Evolutionary conservation across 208 protist species (phyloP), one percentile per base, ranked within the genome.

Genomic region (Crithidia thermophila): DNA sequence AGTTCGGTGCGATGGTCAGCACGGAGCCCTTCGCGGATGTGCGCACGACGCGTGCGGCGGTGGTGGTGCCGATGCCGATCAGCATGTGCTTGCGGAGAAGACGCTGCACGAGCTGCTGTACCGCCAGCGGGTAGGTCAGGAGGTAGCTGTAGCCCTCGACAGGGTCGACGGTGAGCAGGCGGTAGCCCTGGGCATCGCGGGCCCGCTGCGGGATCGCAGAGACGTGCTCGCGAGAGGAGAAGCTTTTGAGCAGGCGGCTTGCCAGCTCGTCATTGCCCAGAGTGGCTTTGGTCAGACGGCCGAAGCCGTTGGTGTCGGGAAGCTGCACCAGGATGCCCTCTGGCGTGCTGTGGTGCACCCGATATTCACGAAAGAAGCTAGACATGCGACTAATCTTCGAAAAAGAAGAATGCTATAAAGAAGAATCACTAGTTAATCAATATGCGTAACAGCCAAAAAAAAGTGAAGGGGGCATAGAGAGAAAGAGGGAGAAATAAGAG

Each of bases 71-170:
- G 18, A 96, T 77, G 31, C 84, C 87, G 14, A 88, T 60, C 20
- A 96, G 66, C 49, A 91, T 61, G 77, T 94, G 79, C 84, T 96
- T 94, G 57, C 88, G 85, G 40, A 94, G 74, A 0, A 96, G 81
- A 13, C 65, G 68, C n/a, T 72, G 53, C 10, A 88, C 64, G 10
- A 94, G 82, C 33, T 60, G 40, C 25, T 74, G 75, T 31, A 94
- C 86, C 23, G 72, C 64, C 4, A 21, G 25, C 0, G 87, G 84
- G 69, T 89, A 90, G 21, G 76, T 79, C 14, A 72, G 67, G 7
- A 91, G 46, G 20, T 59, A 83, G 33, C 79, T 93, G 79, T 81
- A 93, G 18, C 77, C 59, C 47, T 91, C 82, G 28, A 51, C 55
- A 5, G 94, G 74, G 52, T 83, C 51, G 28, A 90, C 74, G 33